Evolutionary conservation across 1,284 basidiomycete species (phyloP).

Genomic region (Takashimella tepidaria): DNA sequence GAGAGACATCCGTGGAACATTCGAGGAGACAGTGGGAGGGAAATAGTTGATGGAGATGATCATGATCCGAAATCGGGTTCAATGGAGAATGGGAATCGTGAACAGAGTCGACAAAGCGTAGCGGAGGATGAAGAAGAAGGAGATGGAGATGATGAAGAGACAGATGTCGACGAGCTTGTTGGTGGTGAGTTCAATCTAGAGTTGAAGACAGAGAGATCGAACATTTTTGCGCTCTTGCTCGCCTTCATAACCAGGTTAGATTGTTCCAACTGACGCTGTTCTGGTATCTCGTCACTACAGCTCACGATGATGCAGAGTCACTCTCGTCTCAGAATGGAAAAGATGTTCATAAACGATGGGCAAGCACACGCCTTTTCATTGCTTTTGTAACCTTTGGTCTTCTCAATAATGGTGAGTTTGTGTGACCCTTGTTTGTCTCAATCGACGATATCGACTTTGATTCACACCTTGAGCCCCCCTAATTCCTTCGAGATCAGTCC

Average conservation of each 20-base stretch:
- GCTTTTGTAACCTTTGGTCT: slow-evolving; percentile 46
- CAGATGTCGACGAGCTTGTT: slow-evolving; percentile 6
- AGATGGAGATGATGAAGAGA: slow-evolving; percentile 6
- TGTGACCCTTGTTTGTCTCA: not conserved
- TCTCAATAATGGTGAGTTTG: slow-evolving; percentile 42
- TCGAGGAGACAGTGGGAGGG: not conserved
- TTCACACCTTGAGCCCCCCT: not conserved
- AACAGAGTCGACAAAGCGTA: too few species aligned
- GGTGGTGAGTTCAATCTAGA: too few species aligned
- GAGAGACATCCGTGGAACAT: too few species aligned
- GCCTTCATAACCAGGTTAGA: not conserved
- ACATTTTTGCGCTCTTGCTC: too few species aligned
- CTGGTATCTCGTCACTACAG: too few species aligned
- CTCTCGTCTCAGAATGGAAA: not conserved
- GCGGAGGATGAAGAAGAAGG: slow-evolving; percentile 4
- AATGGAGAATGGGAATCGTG: too few species aligned
- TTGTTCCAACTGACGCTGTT: too few species aligned
- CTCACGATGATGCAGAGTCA: slow-evolving; percentile 5
- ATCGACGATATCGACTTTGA: too few species aligned
- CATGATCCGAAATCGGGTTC: slow-evolving; percentile 1
- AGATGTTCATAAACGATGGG: not conserved
- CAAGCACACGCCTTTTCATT: slow-evolving; percentile 28
- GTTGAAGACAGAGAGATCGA: too few species aligned
- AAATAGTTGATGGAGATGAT: not conserved
- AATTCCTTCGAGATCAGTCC: slow-evolving; percentile 52